Percentiles rank a stretch among this genome's conserved stretches.
phyloP scores from a whole-genome alignment of 148 eudicot species.

The Nepenthes gracilis region DNA sequence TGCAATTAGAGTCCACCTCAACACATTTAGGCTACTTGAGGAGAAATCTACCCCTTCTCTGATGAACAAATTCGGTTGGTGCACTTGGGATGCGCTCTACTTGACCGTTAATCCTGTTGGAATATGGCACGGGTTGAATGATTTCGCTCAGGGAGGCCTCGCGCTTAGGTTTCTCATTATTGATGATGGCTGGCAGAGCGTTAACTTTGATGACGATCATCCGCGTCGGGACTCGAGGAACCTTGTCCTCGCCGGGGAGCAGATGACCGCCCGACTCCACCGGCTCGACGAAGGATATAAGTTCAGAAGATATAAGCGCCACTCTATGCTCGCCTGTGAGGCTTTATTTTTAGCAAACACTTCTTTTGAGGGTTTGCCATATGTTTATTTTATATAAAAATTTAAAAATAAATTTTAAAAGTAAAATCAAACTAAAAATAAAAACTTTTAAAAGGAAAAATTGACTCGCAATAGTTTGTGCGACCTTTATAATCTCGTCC shows the following conservation, averaged over 20 bases:
- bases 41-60: constrained; percentile 39
- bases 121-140: constrained; percentile 48
- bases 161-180: constrained; percentile 42
- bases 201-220: constrained; percentile 26
- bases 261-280: constrained; percentile 55
- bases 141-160: constrained; percentile 31
- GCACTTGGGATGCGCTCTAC: constrained; percentile 74
- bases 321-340: constrained; percentile 12
- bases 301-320: constrained; percentile 37
- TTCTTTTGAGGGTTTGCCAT: too few species aligned
- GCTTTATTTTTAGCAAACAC: too few species aligned
- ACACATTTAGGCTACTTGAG: constrained; percentile 52
- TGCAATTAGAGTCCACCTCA: constrained; percentile 45
- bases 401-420: too few species aligned
- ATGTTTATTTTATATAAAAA: too few species aligned
- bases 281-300: constrained; percentile 48
- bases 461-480: too few species aligned
- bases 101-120: constrained; percentile 51
- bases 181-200: constrained; percentile 73
- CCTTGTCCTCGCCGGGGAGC: constrained; percentile 50
- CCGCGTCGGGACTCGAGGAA: constrained; percentile 25
- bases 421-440: too few species aligned
- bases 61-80: constrained; percentile 56
- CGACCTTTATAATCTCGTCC: too few species aligned
- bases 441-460: too few species aligned